These are phyloP conservation scores for Cryphonectria parasitica DNA, from an alignment of 2,329 filamentous ascomycete genomes.

Conservation along the genomic window DNA sequence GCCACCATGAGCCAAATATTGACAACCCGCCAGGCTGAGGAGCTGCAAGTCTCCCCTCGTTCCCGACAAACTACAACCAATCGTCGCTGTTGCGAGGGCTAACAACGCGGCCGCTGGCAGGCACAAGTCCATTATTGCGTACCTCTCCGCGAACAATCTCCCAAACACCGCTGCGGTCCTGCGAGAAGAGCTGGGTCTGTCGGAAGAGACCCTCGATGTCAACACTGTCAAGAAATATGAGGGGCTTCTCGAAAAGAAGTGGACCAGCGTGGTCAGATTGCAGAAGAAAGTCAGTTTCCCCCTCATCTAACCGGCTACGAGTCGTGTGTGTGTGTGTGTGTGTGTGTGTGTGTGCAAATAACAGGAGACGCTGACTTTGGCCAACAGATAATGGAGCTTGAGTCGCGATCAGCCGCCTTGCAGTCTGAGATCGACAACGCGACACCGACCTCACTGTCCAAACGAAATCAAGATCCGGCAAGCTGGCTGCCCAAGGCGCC, in stretches of 20 bases:
- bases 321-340: neutral
- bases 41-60: constrained; percentile 68
- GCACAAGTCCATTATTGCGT: constrained; percentile 93
- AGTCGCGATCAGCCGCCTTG: constrained; percentile 71
- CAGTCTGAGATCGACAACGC: constrained; percentile 85
- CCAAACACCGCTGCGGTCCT: constrained; percentile 71
- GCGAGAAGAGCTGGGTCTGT: constrained; percentile 75
- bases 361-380: constrained; percentile 23
- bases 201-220: constrained; percentile 72
- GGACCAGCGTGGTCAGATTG: constrained; percentile 91
- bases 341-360: neutral
- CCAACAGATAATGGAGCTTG: constrained; percentile 88
- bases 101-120: constrained; percentile 48
- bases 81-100: constrained; percentile 27
- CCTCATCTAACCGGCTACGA: constrained; percentile 32
- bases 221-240: constrained; percentile 92
- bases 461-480: constrained; percentile 80
- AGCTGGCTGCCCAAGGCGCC: constrained; percentile 87
- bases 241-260: constrained; percentile 94
- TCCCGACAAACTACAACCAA: constrained; percentile 20
- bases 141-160: constrained; percentile 75
- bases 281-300: constrained; percentile 78
- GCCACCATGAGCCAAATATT: constrained; percentile 72
- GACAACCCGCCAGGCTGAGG: constrained; percentile 81
- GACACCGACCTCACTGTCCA: constrained; percentile 75